Evolutionary conservation across 75 land plant genomes (phyloP).

Genomic region (Larix kaempferi): DNA sequence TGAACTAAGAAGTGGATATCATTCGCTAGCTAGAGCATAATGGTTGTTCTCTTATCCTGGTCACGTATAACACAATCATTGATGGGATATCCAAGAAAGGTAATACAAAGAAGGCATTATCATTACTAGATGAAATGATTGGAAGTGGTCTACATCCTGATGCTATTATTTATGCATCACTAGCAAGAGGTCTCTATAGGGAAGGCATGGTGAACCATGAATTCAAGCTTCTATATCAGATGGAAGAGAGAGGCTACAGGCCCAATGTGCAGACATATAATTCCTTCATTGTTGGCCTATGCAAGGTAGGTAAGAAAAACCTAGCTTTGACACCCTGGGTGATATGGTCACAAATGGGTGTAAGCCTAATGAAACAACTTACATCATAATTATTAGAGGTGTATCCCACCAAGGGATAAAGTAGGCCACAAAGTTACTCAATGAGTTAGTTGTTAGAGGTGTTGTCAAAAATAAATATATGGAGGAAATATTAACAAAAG

Average conservation of each 20-base stretch:
- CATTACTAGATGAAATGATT: conserved; percentile 50
- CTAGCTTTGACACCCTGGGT: conserved; percentile 37
- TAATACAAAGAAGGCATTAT: conserved; percentile 47
- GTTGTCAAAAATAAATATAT: conserved; percentile 23
- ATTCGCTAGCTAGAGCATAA: conserved; percentile 36
- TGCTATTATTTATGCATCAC: conserved; percentile 33
- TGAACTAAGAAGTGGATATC: conserved; percentile 45
- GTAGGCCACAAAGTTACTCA: conserved; percentile 39
- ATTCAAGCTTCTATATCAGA: conserved; percentile 28
- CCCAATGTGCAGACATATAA: conserved; percentile 18
- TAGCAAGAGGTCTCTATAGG: conserved; percentile 47
- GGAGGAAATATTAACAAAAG: too few species aligned
- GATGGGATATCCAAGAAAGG: conserved; percentile 51
- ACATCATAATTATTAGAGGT: conserved; percentile 54
- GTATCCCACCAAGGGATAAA: conserved; percentile 42
- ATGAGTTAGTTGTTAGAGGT: conserved; percentile 18
- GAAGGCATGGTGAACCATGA: conserved; percentile 36
- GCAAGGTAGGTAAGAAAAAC: conserved; percentile 30
- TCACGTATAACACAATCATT: conserved; percentile 34
- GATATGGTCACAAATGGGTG: conserved; percentile 51
- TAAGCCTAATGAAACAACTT: conserved; percentile 57
- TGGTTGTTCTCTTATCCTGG: conserved; percentile 21
- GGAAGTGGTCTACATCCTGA: conserved; percentile 46
- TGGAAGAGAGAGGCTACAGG: conserved; percentile 12
- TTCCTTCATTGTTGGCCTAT: conserved; percentile 28